phyloP scores from a whole-genome alignment of 2,329 filamentous ascomycete species.

The Fusarium floridanum region DNA sequence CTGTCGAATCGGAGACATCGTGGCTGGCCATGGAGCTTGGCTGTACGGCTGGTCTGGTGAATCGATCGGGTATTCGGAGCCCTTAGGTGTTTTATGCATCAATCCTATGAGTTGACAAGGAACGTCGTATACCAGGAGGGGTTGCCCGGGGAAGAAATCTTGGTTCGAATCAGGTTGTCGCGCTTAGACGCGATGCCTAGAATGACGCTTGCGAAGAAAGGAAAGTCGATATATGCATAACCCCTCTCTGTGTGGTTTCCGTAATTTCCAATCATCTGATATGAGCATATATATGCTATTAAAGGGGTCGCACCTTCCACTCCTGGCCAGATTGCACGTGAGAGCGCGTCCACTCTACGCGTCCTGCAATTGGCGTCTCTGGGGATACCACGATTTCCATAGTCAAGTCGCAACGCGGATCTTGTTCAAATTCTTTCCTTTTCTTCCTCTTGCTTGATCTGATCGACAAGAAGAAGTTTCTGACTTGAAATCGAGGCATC shows the following conservation, averaged over 20 bases:
- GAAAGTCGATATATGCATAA: constrained; percentile 15
- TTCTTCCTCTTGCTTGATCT: neutral
- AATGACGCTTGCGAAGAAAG: constrained; percentile 22
- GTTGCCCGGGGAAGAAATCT: constrained; percentile 10
- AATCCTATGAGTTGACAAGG: neutral
- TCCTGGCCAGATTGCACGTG: constrained; percentile 46
- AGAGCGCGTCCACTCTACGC: constrained; percentile 49
- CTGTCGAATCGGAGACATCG: constrained; percentile 80
- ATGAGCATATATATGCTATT: neutral
- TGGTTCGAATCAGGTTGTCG: constrained; percentile 31
- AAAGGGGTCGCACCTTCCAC: neutral
- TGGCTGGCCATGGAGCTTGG: constrained; percentile 48
- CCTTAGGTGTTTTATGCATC: neutral
- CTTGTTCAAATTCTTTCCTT: neutral
- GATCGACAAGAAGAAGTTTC: neutral
- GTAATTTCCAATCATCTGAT: neutral
- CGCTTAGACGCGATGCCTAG: constrained; percentile 41
- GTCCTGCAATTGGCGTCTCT: constrained; percentile 18
- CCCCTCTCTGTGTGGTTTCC: neutral
- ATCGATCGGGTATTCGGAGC: neutral
- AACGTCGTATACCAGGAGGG: neutral
- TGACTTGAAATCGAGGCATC: neutral
- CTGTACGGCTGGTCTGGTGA: neutral
- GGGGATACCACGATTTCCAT: constrained; percentile 20
- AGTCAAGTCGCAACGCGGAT: constrained; percentile 6